These are phyloP conservation scores for Mycoemilia scoparia DNA, from an alignment of 192 early-diverging fungal species.

Conservation along the genomic window DNA sequence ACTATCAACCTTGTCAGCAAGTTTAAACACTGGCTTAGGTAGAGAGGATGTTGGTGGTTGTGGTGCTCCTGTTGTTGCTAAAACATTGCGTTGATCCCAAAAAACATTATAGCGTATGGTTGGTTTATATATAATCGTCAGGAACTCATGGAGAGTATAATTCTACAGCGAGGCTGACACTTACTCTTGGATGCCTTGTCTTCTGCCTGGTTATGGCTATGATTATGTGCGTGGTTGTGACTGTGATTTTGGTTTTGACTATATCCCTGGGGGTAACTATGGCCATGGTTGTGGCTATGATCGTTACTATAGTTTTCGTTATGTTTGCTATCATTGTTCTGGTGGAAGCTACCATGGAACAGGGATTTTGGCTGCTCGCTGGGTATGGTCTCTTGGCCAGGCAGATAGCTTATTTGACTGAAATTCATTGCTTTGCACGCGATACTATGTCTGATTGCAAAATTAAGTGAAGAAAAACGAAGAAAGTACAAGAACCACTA, in stretches of 20 bases:
- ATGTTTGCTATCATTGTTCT: neutral
- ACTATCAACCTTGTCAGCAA: slow-evolving; percentile 26
- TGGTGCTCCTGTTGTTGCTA: slow-evolving; percentile 7
- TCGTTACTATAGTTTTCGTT: slow-evolving; percentile 1
- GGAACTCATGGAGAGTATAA: too few species aligned
- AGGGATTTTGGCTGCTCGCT: too few species aligned
- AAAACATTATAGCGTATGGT: too few species aligned
- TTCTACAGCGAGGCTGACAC: too few species aligned
- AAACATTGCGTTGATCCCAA: too few species aligned
- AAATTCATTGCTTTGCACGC: neutral
- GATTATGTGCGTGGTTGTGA: neutral
- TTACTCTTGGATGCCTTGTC: too few species aligned
- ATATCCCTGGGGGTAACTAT: slow-evolving; percentile 1
- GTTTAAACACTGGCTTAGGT: slow-evolving; percentile 18
- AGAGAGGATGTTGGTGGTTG: slow-evolving; percentile 4
- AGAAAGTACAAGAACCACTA: too few species aligned
- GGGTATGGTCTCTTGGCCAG: too few species aligned
- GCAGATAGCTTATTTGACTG: neutral
- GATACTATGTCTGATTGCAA: neutral
- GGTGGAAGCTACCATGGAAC: too few species aligned
- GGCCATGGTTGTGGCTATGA: slow-evolving; percentile 3
- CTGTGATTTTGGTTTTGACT: slow-evolving; percentile 1
- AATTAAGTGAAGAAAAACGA: too few species aligned
- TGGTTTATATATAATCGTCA: too few species aligned
- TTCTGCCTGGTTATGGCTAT: slow-evolving; percentile 8